Conservation (phyloP, 2,329 filamentous ascomycete species). For the Aphanocladium album region DNA sequence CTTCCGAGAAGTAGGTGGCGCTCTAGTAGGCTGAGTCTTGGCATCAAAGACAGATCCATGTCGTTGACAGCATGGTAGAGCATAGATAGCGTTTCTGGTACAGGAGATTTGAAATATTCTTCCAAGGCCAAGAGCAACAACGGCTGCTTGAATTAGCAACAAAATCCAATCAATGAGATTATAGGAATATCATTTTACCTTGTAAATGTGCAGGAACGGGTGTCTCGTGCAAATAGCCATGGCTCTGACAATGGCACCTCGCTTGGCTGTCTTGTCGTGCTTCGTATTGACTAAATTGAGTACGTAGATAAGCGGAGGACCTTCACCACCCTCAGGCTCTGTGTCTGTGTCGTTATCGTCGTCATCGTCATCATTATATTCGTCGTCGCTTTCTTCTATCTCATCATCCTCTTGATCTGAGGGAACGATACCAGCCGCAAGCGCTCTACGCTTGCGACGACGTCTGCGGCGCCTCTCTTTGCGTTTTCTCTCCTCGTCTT, state of each 20-base stretch:
- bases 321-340: constrained; percentile 69
- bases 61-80: constrained; percentile 90
- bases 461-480: constrained; percentile 49
- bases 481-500: constrained; percentile 62
- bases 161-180: no score
- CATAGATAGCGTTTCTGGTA: constrained; percentile 78
- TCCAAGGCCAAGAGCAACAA: constrained; percentile 85
- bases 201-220: constrained; percentile 98
- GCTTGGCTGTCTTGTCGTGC: constrained; percentile 85
- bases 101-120: constrained; percentile 92
- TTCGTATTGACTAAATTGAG: constrained; percentile 98
- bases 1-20: constrained; percentile 80
- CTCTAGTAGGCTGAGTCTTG: constrained; percentile 76
- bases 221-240: constrained; percentile 99
- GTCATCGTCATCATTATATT: constrained; percentile 47
- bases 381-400: constrained; percentile 38
- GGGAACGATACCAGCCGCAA: constrained; percentile 42
- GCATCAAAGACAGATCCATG: constrained; percentile 95
- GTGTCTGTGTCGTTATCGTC: constrained; percentile 51
- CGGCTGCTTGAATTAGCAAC: constrained; percentile 49
- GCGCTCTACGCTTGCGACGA: constrained; percentile 49
- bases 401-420: constrained; percentile 40
- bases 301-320: constrained; percentile 91
- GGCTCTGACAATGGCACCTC: constrained; percentile 91
- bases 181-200: no score